Evolutionary conservation across 495 filamentous ascomycete species (phyloP), one percentile per base, ranked within the genome.

Genomic region (Aspergillus egyptiacus): DNA sequence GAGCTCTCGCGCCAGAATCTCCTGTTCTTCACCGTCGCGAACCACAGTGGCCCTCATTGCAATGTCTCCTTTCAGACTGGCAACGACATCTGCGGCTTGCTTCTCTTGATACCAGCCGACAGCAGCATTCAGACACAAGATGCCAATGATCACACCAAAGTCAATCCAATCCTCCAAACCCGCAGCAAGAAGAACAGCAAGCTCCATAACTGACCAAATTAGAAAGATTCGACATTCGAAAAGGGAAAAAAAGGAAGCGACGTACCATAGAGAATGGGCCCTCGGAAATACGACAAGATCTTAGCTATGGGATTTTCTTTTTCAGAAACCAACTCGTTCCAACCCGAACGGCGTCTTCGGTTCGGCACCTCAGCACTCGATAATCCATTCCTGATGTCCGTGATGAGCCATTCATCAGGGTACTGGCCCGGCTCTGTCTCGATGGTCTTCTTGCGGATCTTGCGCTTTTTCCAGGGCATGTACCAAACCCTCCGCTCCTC

Each of bases 71-170:
- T 88, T 89, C 10, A 90, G 72, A 61, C 76, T 82, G 9, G 85
- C 84, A 52, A 90, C 86, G 38, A 90, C 83, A 68, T 90, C 86
- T 20, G 84, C 85, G 30, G 86, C 86, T 64, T 88, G 84, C 62
- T 88, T 89, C 63, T 90, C 86, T 58, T 90, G 85, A 58, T 89
- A 90, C 79, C 85, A 90, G 56, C 85, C 85, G 52, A 89, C 85
- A 45, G 70, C 50, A 20, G 86, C 86, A 63, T 90, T 90, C 47
- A 90, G 74, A 54, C 83, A 70, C 23, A 90, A 65, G 55, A 90
- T 89, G 63, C 82, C 86, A 49, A 86, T 83, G 65, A 90, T 90
- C 57, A 90, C 85, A 73, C 86, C 86, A 46, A 89, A 85, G 64
- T 90, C 86, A 51, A 90, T 76, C 84, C 84, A 90, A 62, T 88